phyloP scores from a whole-genome alignment of 202 grass and related monocot genomes.

The Bolboschoenoplectus hybrid region DNA sequence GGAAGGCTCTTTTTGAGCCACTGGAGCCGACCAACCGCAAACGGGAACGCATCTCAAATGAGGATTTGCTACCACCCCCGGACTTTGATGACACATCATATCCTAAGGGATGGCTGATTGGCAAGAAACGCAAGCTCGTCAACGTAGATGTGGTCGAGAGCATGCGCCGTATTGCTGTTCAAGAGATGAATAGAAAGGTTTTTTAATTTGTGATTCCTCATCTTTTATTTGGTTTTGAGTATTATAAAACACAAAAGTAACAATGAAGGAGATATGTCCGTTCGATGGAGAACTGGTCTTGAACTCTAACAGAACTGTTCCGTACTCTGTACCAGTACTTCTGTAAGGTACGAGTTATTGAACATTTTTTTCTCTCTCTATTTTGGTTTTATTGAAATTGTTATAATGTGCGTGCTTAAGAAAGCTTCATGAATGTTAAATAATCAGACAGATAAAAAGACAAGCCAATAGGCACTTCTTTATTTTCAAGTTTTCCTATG shows the following conservation, averaged over 20 bases:
- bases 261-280: background rate
- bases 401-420: background rate
- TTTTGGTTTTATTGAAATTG: conserved; percentile 13
- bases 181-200: conserved; percentile 99
- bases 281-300: background rate
- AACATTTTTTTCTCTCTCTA: background rate
- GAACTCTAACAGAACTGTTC: background rate
- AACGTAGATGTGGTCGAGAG: conserved; percentile 98
- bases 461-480: background rate
- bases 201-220: conserved; percentile 3
- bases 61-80: conserved; percentile 78
- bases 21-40: conserved; percentile 59
- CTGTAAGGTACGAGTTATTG: background rate
- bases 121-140: conserved; percentile 97
- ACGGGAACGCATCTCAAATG: conserved; percentile 43
- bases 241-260: conserved; percentile 5
- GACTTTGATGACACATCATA: conserved; percentile 82
- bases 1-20: conserved; percentile 87
- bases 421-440: background rate
- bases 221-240: background rate
- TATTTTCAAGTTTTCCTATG: background rate
- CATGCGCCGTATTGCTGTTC: conserved; percentile 91
- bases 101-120: conserved; percentile 90
- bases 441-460: background rate
- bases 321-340: background rate